Conservation (phyloP, 768 basidiomycete species). For the Leccinum sublutescens region DNA sequence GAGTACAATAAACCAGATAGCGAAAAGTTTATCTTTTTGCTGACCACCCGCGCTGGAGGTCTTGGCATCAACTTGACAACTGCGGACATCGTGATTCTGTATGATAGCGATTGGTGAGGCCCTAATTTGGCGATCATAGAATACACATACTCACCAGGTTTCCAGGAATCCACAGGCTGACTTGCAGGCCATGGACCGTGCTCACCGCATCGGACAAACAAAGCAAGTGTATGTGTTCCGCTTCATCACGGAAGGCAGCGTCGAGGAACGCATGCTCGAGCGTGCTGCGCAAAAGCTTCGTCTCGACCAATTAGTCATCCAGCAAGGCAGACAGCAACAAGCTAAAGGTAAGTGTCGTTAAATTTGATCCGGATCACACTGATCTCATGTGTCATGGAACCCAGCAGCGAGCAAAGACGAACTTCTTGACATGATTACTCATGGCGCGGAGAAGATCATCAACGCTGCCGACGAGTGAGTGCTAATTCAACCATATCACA, state of each 20-base stretch:
- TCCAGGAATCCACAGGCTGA: conserved; percentile 97
- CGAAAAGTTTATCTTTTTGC: conserved; percentile 94
- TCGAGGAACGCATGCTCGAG: conserved; percentile 91
- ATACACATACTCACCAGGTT: conserved; percentile 1
- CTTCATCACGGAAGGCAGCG: conserved; percentile 80
- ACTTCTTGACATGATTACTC: conserved; percentile 95
- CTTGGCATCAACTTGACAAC: conserved; percentile 95
- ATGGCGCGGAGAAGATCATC: conserved; percentile 96
- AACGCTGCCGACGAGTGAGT: conserved; percentile 72
- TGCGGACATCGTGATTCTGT: conserved; percentile 93
- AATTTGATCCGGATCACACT: neutral
- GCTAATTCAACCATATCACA: neutral
- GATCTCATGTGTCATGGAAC: conserved; percentile 2
- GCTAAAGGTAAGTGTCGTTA: conserved; percentile 59
- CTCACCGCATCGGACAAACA: conserved; percentile 94
- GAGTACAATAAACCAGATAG: conserved; percentile 94
- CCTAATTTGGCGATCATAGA: neutral
- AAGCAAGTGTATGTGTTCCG: conserved; percentile 88
- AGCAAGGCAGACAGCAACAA: conserved; percentile 85
- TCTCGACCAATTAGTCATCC: conserved; percentile 94
- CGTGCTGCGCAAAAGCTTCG: conserved; percentile 91
- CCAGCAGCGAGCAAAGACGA: conserved; percentile 95
- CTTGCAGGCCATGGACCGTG: conserved; percentile 97
- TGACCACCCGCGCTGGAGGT: conserved; percentile 96
- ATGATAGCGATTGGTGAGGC: conserved; percentile 91